phyloP scores from a whole-genome alignment of 495 filamentous ascomycete species.

The Trichoderma asperelloides region DNA sequence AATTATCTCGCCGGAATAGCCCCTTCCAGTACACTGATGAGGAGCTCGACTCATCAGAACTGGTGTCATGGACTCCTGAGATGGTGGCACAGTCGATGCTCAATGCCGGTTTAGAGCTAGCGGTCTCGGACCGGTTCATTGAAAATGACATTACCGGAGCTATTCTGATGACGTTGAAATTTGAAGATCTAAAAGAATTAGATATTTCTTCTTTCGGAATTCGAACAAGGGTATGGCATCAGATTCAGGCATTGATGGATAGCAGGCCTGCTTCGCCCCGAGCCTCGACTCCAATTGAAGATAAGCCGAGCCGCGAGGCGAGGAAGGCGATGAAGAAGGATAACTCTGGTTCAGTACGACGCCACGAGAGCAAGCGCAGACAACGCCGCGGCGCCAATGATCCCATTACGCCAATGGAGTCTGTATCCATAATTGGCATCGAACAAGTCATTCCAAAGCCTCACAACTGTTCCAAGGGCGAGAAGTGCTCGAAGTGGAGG shows the following conservation, averaged over 20 bases:
- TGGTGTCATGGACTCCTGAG: slow-evolving; percentile 57
- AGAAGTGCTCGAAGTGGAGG: slow-evolving; percentile 73
- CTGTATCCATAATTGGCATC: slow-evolving; percentile 85
- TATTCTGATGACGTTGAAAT: slow-evolving; percentile 75
- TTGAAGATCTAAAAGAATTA: slow-evolving; percentile 89
- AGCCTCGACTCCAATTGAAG: slow-evolving; percentile 47
- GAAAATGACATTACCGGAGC: slow-evolving; percentile 84
- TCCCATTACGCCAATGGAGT: slow-evolving; percentile 63
- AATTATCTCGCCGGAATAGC: slow-evolving; percentile 23
- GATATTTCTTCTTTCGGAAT: slow-evolving; percentile 90
- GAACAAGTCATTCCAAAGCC: slow-evolving; percentile 78
- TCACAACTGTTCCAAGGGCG: slow-evolving; percentile 84
- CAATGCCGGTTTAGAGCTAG: slow-evolving; percentile 57
- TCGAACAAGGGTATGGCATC: slow-evolving; percentile 74
- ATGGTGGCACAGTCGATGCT: slow-evolving; percentile 80
- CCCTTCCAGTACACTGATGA: slow-evolving; percentile 43
- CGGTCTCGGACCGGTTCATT: slow-evolving; percentile 72
- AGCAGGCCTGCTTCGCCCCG: slow-evolving; percentile 47
- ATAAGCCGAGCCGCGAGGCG: slow-evolving; percentile 36
- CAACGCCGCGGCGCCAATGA: slow-evolving; percentile 41
- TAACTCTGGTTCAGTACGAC: slow-evolving; percentile 26
- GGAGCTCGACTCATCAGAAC: slow-evolving; percentile 46
- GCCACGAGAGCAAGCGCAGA: slow-evolving; percentile 32
- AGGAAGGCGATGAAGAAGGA: slow-evolving; percentile 32
- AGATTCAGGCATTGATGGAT: slow-evolving; percentile 63